Percentiles rank a stretch among this genome's conserved stretches.
Conservation (phyloP, 192 early-diverging fungal genomes). For the Coemansia sp. region DNA sequence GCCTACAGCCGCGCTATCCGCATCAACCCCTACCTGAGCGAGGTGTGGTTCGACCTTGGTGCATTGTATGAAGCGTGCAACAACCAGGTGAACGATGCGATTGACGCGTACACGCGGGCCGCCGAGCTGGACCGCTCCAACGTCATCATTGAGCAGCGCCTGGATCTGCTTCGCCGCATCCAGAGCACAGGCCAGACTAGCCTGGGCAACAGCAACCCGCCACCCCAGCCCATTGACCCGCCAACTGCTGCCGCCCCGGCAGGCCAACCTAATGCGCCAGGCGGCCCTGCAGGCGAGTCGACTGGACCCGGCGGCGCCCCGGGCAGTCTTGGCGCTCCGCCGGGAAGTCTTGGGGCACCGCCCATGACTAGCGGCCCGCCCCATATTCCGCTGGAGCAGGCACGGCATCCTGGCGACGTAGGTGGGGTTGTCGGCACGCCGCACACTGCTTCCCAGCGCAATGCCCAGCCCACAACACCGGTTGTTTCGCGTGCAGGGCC, state of each 20-base stretch:
- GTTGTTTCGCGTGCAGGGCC: conserved; percentile 1
- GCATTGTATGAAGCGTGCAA: conserved; percentile 97
- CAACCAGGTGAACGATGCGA: conserved; percentile 92
- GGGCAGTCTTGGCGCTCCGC: conserved; percentile 31
- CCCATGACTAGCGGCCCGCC: conserved; percentile 21
- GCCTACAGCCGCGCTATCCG: conserved; percentile 94
- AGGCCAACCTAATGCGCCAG: conserved; percentile 42
- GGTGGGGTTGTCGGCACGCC: too few relatives aligned
- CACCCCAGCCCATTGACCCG: conserved; percentile 40
- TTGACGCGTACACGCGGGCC: conserved; percentile 93
- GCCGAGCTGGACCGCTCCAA: conserved; percentile 90
- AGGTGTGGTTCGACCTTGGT: conserved; percentile 97
- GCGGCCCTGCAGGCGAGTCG: conserved; percentile 42
- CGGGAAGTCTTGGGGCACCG: conserved; percentile 1
- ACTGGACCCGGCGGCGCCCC: conserved; percentile 21
- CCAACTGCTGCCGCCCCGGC: conserved; percentile 22
- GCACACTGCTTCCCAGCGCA: too few relatives aligned
- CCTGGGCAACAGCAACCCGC: conserved; percentile 17
- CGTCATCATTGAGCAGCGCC: conserved; percentile 76
- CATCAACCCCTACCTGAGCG: conserved; percentile 86
- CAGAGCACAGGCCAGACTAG: conserved; percentile 36
- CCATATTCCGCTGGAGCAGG: conserved; percentile 14
- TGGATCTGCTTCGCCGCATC: conserved; percentile 40
- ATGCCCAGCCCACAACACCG: conserved; percentile 4
- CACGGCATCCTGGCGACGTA: conserved; percentile 10